Conservation (phyloP, 148 eudicot species). For the Silene uniflora region DNA sequence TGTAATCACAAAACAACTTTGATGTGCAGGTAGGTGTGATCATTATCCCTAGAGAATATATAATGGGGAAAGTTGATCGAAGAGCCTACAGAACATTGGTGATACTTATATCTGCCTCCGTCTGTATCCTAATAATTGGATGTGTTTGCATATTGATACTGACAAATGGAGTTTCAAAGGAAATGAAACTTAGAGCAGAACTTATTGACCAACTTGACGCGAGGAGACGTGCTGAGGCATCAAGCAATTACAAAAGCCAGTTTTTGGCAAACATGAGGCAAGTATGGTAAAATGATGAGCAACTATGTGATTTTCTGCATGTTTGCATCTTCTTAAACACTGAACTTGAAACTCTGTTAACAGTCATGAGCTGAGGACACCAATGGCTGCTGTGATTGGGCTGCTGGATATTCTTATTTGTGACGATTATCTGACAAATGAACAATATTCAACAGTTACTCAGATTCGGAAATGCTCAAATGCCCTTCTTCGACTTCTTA, state of each 20-base stretch:
- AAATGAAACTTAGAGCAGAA: slow-evolving; percentile 94
- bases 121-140: slow-evolving; percentile 76
- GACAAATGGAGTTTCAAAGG: slow-evolving; percentile 97
- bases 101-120: slow-evolving; percentile 75
- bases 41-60: slow-evolving; percentile 79
- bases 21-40: slow-evolving; percentile 83
- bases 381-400: slow-evolving; percentile 99
- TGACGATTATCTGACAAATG: slow-evolving; percentile 84
- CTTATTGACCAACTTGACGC: slow-evolving; percentile 89
- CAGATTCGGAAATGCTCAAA: slow-evolving; percentile 94
- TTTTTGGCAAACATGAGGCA: slow-evolving; percentile 97
- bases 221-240: slow-evolving; percentile 92
- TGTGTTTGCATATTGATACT: slow-evolving; percentile 83
- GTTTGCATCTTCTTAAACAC: slow-evolving; percentile 17
- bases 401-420: slow-evolving; percentile 84
- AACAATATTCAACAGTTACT: slow-evolving; percentile 69
- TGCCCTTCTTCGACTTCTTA: slow-evolving; percentile 86
- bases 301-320: too few species aligned
- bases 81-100: slow-evolving; percentile 76
- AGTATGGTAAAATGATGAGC: slow-evolving; percentile 12
- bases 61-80: slow-evolving; percentile 91
- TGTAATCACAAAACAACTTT: background rate
- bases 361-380: slow-evolving; percentile 98
- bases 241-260: slow-evolving; percentile 97
- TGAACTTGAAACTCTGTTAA: slow-evolving; percentile 16